These are phyloP conservation scores for Cyathus striatus DNA, from an alignment of 768 basidiomycete genomes.

Conservation along the genomic window DNA sequence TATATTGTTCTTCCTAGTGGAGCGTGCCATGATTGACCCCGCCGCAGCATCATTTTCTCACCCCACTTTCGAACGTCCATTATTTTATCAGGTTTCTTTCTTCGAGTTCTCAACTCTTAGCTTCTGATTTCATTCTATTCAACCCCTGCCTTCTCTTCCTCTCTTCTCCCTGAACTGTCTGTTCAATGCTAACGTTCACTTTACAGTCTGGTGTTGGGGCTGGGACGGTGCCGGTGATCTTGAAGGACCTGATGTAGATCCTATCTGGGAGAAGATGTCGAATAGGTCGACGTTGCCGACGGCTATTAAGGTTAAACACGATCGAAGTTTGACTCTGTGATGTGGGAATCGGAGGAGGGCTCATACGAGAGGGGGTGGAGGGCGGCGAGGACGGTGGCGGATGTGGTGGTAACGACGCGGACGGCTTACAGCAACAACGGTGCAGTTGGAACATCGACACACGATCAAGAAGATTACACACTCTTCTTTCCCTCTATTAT, in stretches of 20 bases:
- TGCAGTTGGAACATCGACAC: no score
- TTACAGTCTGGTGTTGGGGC: conserved; percentile 97
- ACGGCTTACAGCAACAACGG: no score
- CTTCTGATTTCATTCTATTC: neutral
- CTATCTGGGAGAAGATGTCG: conserved; percentile 89
- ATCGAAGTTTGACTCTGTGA: conserved; percentile 40
- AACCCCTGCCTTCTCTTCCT: neutral
- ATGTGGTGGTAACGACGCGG: no score
- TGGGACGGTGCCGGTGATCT: conserved; percentile 99
- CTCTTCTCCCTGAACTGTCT: neutral
- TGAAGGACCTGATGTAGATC: conserved; percentile 96
- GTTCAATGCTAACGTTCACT: neutral
- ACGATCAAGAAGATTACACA: no score
- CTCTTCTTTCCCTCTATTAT: no score
- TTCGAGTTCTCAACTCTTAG: neutral
- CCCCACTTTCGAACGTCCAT: neutral
- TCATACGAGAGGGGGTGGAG: no score
- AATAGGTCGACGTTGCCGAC: conserved; percentile 53
- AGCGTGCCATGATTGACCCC: neutral
- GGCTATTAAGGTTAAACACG: conserved; percentile 68
- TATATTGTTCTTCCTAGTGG: conserved; percentile 1
- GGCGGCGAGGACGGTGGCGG: no score
- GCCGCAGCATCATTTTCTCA: neutral
- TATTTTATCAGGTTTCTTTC: neutral
- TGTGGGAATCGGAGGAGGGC: no score